These are phyloP conservation scores for Ceriops zippeliana DNA, from an alignment of 345 rosid species.

Conservation along the genomic window DNA sequence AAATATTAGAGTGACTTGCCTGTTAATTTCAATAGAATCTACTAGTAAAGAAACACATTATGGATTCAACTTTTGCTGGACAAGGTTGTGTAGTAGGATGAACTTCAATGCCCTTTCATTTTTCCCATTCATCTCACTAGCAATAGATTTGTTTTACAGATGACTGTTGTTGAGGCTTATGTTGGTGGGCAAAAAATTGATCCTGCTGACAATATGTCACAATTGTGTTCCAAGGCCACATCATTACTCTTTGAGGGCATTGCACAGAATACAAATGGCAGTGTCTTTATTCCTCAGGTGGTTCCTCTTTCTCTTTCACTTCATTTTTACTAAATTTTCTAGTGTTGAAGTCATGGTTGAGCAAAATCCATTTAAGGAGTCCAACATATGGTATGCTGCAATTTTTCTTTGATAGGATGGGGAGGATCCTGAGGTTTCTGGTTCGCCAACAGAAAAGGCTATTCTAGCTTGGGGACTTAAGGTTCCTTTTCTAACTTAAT, in stretches of 20 bases:
- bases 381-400: not conserved
- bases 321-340: not conserved
- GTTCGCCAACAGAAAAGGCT: constrained; percentile 98
- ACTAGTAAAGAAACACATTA: no score
- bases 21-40: no score
- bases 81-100: not conserved
- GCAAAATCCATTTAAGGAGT: not conserved
- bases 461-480: constrained; percentile 86
- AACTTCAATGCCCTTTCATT: not conserved
- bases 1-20: no score
- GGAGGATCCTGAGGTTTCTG: constrained; percentile 72
- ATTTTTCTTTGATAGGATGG: constrained; percentile 51
- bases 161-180: constrained; percentile 95
- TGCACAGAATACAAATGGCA: constrained; percentile 86
- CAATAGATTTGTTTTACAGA: constrained; percentile 37
- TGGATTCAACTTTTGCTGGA: no score
- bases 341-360: not conserved
- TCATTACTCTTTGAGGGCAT: constrained; percentile 47
- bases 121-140: not conserved
- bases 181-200: constrained; percentile 62
- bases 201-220: constrained; percentile 38
- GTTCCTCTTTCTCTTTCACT: not conserved
- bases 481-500: constrained; percentile 13
- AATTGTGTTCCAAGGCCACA: constrained; percentile 33
- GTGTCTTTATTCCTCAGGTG: constrained; percentile 73